Evolutionary conservation across 129 eudicot species (phyloP).

Genomic region (sunflower (Helianthus annuus)): DNA sequence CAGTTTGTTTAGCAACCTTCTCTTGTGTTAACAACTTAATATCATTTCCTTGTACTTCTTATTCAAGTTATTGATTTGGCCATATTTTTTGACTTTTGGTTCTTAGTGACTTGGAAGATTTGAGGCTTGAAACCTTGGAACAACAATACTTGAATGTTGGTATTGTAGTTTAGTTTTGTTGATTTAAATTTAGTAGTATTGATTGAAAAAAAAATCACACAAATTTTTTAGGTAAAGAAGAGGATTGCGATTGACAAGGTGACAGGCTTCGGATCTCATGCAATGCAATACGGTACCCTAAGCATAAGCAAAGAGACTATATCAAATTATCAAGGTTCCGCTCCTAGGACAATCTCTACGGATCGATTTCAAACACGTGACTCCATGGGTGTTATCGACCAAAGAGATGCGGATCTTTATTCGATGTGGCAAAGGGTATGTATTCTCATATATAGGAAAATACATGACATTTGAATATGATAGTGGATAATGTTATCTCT

Average conservation of each 20-base stretch:
- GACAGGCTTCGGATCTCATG: slow-evolving; percentile 40
- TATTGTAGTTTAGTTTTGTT: neutral
- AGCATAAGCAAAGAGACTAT: slow-evolving; percentile 25
- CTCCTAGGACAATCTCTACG: slow-evolving; percentile 40
- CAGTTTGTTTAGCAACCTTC: too few species aligned
- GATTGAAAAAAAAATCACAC: neutral
- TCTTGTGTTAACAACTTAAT: neutral
- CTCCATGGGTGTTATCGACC: slow-evolving; percentile 50
- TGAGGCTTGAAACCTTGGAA: slow-evolving; percentile 58
- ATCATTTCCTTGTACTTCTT: neutral
- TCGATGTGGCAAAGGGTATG: slow-evolving; percentile 65
- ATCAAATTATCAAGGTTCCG: slow-evolving; percentile 48
- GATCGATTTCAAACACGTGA: slow-evolving; percentile 4
- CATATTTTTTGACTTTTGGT: neutral
- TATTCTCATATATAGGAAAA: neutral
- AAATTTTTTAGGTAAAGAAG: slow-evolving; percentile 38
- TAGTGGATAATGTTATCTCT: neutral
- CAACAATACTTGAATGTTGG: slow-evolving; percentile 67
- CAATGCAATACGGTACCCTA: slow-evolving; percentile 51
- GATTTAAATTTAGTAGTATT: neutral
- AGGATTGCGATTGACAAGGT: slow-evolving; percentile 24
- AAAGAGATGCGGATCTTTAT: slow-evolving; percentile 79
- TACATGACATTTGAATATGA: neutral
- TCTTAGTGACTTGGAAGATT: slow-evolving; percentile 67
- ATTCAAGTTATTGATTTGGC: neutral